Percentiles rank a stretch among this genome's conserved stretches.
phyloP scores from a whole-genome alignment of 2,329 filamentous ascomycete species.

The Ustulina deusta region DNA sequence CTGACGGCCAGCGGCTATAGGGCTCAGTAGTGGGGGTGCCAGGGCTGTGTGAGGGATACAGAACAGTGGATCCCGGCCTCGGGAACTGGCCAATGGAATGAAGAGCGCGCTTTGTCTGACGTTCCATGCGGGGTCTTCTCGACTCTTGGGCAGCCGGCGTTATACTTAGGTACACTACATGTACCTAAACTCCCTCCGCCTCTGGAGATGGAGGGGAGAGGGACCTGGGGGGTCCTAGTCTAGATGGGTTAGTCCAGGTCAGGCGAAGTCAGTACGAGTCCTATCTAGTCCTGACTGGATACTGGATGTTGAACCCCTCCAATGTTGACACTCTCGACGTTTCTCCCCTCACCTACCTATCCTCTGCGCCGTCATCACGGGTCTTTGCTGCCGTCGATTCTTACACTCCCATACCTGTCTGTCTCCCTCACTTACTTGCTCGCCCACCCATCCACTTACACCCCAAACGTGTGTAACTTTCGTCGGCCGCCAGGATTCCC shows the following conservation, averaged over 20 bases:
- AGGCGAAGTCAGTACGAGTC: no score
- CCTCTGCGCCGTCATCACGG: constrained; percentile 24
- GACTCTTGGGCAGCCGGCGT: neutral
- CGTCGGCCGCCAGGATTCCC: neutral
- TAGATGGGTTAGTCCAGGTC: no score
- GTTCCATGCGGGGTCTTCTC: constrained; percentile 38
- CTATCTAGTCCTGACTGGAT: neutral
- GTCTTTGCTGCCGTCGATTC: neutral
- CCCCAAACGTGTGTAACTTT: neutral
- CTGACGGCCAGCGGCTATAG: constrained; percentile 37
- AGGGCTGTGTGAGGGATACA: constrained; percentile 34
- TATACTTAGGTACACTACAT: neutral
- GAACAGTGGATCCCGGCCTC: constrained; percentile 40
- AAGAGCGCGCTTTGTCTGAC: constrained; percentile 28
- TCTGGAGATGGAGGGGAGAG: neutral
- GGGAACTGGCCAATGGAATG: constrained; percentile 41
- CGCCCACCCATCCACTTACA: neutral
- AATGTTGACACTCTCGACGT: constrained; percentile 13
- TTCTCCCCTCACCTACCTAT: constrained; percentile 12
- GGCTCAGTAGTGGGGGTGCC: constrained; percentile 30
- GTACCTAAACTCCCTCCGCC: neutral
- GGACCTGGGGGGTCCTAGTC: neutral
- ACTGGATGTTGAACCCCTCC: constrained; percentile 26
- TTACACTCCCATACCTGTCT: neutral
- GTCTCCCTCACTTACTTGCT: neutral